Evolutionary conservation across 768 basidiomycete species (phyloP).

Genomic region (Gloeophyllum trabeum): DNA sequence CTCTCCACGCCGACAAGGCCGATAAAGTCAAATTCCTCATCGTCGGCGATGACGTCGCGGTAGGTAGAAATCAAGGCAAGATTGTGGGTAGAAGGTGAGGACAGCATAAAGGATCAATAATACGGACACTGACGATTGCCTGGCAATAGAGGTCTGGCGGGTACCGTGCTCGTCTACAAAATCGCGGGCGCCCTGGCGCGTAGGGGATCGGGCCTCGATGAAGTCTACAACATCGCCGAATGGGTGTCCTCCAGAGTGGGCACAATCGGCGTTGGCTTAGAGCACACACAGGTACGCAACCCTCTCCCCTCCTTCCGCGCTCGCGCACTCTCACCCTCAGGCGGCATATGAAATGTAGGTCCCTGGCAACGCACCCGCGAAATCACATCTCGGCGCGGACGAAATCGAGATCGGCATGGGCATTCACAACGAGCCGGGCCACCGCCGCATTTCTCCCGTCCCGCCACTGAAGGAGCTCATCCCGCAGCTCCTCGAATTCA

Average conservation of each 20-base stretch:
- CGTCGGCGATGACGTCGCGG: constrained; percentile 86
- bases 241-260: constrained; percentile 57
- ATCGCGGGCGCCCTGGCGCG: constrained; percentile 77
- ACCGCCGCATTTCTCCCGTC: constrained; percentile 53
- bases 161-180: constrained; percentile 81
- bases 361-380: constrained; percentile 50
- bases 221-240: constrained; percentile 56
- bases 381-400: constrained; percentile 17
- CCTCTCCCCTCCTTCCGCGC: background rate
- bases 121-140: background rate
- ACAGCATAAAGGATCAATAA: background rate
- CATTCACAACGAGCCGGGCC: constrained; percentile 85
- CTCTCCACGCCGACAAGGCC: constrained; percentile 54
- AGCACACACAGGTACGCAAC: constrained; percentile 70
- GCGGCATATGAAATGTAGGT: constrained; percentile 41
- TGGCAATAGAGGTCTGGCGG: constrained; percentile 58
- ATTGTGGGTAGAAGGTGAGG: constrained; percentile 73
- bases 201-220: constrained; percentile 52
- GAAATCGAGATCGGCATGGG: constrained; percentile 89
- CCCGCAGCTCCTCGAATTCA: constrained; percentile 53
- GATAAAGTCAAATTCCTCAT: constrained; percentile 65
- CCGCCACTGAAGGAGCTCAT: constrained; percentile 65
- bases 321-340: background rate
- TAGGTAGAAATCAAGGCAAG: constrained; percentile 67
- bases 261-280: constrained; percentile 80